Evolutionary conservation across 305 asterid species (phyloP).

Genomic region (Rubia balearica): DNA sequence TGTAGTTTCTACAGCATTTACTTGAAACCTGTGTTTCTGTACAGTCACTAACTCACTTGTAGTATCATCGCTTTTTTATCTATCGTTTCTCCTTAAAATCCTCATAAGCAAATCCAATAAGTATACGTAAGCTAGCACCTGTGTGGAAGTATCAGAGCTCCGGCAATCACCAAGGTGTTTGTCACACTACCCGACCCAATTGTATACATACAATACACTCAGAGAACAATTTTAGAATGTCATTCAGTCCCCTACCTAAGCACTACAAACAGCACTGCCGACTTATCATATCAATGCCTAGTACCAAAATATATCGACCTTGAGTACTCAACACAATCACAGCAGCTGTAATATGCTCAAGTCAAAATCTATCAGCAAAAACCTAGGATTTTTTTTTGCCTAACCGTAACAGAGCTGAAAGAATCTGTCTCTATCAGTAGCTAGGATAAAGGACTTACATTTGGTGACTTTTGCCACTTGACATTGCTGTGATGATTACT

Average conservation of each 20-base stretch:
- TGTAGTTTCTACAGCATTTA: neutral
- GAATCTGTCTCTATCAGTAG: too few relatives aligned
- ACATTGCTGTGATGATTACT: too few relatives aligned
- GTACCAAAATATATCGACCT: neutral
- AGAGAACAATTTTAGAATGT: neutral
- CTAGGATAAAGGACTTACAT: neutral
- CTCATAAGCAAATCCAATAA: neutral
- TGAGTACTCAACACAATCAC: neutral
- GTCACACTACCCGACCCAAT: neutral
- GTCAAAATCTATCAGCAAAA: neutral
- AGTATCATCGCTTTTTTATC: neutral
- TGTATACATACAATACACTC: neutral
- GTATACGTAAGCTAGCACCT: neutral
- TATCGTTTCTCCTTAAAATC: neutral
- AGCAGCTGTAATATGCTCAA: too few relatives aligned
- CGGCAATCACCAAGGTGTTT: neutral
- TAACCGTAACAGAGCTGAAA: too few relatives aligned
- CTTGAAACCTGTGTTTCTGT: neutral
- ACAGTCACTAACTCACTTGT: neutral
- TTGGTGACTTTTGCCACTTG: too few relatives aligned
- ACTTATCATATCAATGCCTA: neutral
- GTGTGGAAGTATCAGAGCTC: neutral
- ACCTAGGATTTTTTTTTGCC: neutral
- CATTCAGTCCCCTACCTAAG: neutral
- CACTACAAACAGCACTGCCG: neutral